These are phyloP conservation scores for Rhizopus arrhizus DNA, from an alignment of 371 early-diverging fungal genomes.

Conservation along the genomic window DNA sequence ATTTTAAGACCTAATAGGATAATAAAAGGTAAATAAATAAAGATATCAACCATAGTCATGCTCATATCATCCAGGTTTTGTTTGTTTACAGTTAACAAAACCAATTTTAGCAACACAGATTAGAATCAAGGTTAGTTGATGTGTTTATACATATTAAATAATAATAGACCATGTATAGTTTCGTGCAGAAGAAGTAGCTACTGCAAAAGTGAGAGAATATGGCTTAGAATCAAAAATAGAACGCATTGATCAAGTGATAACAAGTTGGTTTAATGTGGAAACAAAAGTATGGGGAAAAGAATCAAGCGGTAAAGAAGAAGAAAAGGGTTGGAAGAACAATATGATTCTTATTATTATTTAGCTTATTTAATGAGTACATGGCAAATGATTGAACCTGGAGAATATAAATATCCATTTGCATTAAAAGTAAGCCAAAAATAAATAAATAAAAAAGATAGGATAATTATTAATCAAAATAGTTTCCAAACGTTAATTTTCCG, in stretches of 20 bases:
- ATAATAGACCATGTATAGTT: conserved; percentile 13
- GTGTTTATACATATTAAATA: no score
- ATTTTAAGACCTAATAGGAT: conserved; percentile 41
- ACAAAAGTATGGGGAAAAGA: conserved; percentile 43
- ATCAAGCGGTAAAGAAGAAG: conserved; percentile 27
- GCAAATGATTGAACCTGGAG: conserved; percentile 47
- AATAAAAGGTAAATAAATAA: conserved; percentile 30
- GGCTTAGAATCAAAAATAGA: conserved; percentile 31
- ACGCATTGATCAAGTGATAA: conserved; percentile 37
- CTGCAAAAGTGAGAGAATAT: conserved; percentile 34
- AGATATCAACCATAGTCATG: background rate
- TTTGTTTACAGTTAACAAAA: conserved; percentile 22
- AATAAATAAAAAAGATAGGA: conserved; percentile 1
- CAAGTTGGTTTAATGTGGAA: conserved; percentile 37
- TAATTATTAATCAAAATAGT: conserved; percentile 16
- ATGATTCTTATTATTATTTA: background rate
- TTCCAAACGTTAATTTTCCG: conserved; percentile 48
- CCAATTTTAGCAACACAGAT: conserved; percentile 35
- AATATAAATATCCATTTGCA: conserved; percentile 53
- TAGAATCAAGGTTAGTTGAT: conserved; percentile 24
- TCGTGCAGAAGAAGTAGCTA: conserved; percentile 40
- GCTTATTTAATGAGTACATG: conserved; percentile 43
- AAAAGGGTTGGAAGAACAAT: background rate
- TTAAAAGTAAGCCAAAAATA: conserved; percentile 41
- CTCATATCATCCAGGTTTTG: conserved; percentile 16